Base-by-base conservation (phyloP, 176 grass and related monocot species). In the Carex littledalei region DNA sequence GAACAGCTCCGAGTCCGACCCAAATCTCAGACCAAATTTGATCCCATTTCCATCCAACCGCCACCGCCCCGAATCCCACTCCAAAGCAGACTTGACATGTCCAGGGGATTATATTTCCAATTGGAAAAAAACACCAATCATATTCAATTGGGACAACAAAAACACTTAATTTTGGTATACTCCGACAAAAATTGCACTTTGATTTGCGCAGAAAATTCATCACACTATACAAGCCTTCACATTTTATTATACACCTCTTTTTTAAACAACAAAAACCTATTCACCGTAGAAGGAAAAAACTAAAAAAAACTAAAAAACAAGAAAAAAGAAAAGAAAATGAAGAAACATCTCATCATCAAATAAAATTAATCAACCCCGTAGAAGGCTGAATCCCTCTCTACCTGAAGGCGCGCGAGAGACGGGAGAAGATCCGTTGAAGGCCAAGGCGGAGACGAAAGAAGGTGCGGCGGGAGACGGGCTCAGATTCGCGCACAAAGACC, bases 391-490 rank as follows among this genome's bases (percentile, higher is more conserved):
- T 6, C 34, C 4, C 70, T 65, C 35, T 81, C 74, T 89, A 93
- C 84, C 86, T 87, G 41, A 94, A 79, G 71, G 85, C 77, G n/a
- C 90, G 89, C 0, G 86, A 82, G 68, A 92, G 79, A 2, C 84
- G 80, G 58, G 84, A 1, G 86, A 91, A 75, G 85, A 97, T 84
- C 31, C 92, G 94, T 15, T 79, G 83, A 65, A 94, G 34, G 0
- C 90, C 94, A 59, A 89, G 90, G 20, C 85, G 90, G 92, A 97
- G 32, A 0, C 92, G 85, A 1, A 81, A 0, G 88, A 90, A 85
- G 86, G 90, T 89, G 63, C 87, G 71, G n/a, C 86, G 90, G 24
- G 88, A 97, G 80, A 86, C 87, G 0, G 87, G 92, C 35, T 89
- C 88, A 60, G 83, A 87, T 55, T 97, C 94, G 54, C 90, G 82